A percentile compares a stretch with the other conserved stretches of the same genome.
phyloP scores from a whole-genome alignment of 257 asterid genomes.

The Henckelia pumila region DNA sequence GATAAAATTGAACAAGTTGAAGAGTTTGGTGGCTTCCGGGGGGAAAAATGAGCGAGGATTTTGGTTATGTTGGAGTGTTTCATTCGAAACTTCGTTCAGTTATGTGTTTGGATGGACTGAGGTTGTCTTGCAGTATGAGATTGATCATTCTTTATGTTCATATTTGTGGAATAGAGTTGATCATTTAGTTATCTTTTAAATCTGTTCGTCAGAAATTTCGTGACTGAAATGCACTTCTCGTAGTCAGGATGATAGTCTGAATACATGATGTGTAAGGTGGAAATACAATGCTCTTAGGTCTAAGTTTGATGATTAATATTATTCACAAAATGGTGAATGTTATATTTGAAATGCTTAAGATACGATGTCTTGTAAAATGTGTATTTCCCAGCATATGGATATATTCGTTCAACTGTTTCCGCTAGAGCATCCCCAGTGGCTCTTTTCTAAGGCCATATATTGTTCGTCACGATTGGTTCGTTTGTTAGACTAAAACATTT shows the following conservation, averaged over 20 bases:
- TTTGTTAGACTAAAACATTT: background rate
- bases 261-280: background rate
- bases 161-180: slow-evolving; percentile 1
- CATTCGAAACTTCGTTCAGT: background rate
- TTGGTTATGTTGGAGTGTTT: slow-evolving; percentile 16
- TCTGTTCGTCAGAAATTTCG: background rate
- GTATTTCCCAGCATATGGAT: background rate
- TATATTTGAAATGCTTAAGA: background rate
- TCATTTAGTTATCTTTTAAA: background rate
- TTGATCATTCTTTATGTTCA: background rate
- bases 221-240: background rate
- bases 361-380: background rate
- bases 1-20: background rate
- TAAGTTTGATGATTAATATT: background rate
- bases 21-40: slow-evolving; percentile 4
- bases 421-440: background rate
- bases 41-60: slow-evolving; percentile 18
- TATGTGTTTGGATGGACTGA: background rate
- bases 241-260: background rate
- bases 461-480: background rate
- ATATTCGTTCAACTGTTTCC: background rate
- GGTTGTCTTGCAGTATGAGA: slow-evolving; percentile 18
- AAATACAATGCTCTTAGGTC: background rate
- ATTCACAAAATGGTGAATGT: background rate
- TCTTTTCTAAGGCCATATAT: background rate